Evolutionary conservation across 306 rosid genomes (phyloP).

Genomic region (Ammopiptanthus mongolicus): DNA sequence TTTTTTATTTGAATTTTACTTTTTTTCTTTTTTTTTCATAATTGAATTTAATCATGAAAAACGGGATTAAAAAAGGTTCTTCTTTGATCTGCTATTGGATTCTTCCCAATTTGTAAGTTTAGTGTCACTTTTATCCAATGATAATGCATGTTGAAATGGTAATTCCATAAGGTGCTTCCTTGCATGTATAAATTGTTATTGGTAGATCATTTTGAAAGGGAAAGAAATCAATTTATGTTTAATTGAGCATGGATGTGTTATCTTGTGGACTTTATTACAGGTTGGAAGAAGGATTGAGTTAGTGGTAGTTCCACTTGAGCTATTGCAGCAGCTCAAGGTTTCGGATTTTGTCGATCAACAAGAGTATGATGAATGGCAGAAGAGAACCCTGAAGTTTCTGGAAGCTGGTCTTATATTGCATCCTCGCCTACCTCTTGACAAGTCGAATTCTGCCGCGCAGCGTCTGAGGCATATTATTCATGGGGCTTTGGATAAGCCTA

Average conservation of each 20-base stretch:
- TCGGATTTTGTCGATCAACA: slow-evolving; percentile 82
- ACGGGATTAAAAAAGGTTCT: neutral
- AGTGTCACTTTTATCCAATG: slow-evolving; percentile 28
- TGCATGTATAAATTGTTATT: neutral
- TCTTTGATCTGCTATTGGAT: slow-evolving; percentile 23
- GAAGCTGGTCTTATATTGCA: slow-evolving; percentile 93
- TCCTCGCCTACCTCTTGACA: slow-evolving; percentile 72
- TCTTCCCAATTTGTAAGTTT: neutral
- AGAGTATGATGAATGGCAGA: slow-evolving; percentile 83
- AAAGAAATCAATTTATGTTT: neutral
- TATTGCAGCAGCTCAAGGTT: slow-evolving; percentile 87
- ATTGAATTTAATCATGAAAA: neutral
- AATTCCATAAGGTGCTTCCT: neutral
- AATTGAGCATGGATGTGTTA: slow-evolving; percentile 2
- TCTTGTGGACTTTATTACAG: slow-evolving; percentile 38
- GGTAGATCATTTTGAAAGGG: neutral
- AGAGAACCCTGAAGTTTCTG: slow-evolving; percentile 78
- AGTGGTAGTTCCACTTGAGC: slow-evolving; percentile 90
- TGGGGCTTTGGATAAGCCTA: slow-evolving; percentile 71
- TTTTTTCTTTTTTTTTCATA: neutral
- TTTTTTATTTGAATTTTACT: neutral
- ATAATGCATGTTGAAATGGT: neutral
- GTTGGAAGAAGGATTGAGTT: slow-evolving; percentile 94
- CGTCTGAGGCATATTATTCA: slow-evolving; percentile 71
- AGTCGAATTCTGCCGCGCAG: slow-evolving; percentile 65